Base-by-base conservation (phyloP, 305 asterid species). In the Coffea humblotiana region DNA sequence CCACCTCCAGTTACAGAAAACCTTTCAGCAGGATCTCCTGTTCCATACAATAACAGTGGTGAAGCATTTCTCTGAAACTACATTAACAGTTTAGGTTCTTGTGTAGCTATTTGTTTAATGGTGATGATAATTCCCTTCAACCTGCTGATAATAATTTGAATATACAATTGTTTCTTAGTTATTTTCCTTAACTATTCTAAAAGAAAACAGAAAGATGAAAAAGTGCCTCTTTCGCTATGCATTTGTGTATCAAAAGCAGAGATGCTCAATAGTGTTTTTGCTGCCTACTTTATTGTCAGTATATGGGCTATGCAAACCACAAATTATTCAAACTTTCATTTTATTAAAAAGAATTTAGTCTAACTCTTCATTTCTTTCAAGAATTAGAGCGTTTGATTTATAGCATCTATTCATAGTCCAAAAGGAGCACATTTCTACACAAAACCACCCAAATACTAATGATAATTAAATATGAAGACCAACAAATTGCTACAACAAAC, bases 1-100 rank as follows among this genome's bases (percentile, higher is more conserved):
- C 85, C 87, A 12, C 77, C 83, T 72, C 77, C 82, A 47, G 73
- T 79, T 52, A 79, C 77, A 58, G 75, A 52, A 60, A 82, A 60
- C 47, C 68, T 79, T 48, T 82, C 67, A 2, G 14, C 74, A 6
- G 82, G 78, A 76, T 75, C 81, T 16, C 79, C 84, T 19, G 32
- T 32, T 32, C 3, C 23, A 60, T 72, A 29, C 23, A 79, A 51
- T 61, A 29, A 25, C 49, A 71, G 49, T 72, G 85, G 83, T 85
- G 69, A 71, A 77, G 40, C 60, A 68, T 61, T 54, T 73, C 15
- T 40, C 35, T 51, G 2, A 72, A 81, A 32, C 7, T 63, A 66
- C 25, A 61, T 35, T 52, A 43, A 65, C 23, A 52, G 9, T 67
- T 64, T 52, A 19, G 29, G 48, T 29, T 75, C 27, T 11, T 6